A percentile compares a stretch with the other conserved stretches of the same genome.
These are phyloP conservation scores for Asparagopsis taxiformis DNA, from an alignment of 31 red algal species.

Conservation along the genomic window DNA sequence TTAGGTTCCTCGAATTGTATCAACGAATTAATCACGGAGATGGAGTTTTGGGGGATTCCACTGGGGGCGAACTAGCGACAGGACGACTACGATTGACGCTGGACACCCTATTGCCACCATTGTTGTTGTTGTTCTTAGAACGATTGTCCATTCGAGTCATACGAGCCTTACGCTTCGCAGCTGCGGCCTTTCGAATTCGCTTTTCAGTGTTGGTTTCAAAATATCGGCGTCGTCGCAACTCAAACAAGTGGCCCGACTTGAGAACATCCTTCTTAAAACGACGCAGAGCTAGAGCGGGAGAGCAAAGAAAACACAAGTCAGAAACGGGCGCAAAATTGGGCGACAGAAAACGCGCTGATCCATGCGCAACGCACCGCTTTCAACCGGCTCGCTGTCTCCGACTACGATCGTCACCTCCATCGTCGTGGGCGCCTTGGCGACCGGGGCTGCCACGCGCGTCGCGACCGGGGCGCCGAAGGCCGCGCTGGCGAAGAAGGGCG, in stretches of 20 bases:
- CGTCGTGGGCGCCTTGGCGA: neutral
- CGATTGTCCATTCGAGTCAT: constrained; percentile 37
- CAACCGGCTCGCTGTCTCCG: constrained; percentile 79
- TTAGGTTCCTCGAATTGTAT: too few species aligned
- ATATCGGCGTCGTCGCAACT: constrained; percentile 80
- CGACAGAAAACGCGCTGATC: too few species aligned
- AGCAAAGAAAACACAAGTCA: neutral
- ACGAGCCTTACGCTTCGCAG: constrained; percentile 63
- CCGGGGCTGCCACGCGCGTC: constrained; percentile 9
- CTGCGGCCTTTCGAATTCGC: constrained; percentile 80
- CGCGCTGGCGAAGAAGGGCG: constrained; percentile 61
- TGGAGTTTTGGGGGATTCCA: too few species aligned
- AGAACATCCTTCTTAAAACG: constrained; percentile 90
- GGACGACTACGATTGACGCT: too few species aligned
- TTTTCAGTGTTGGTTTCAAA: constrained; percentile 95
- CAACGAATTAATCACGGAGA: too few species aligned
- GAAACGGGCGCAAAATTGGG: too few species aligned
- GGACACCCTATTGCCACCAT: too few species aligned
- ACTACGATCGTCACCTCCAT: constrained; percentile 87
- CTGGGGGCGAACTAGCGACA: too few species aligned
- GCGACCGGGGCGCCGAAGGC: constrained; percentile 59
- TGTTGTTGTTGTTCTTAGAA: constrained; percentile 5
- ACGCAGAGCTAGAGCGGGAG: constrained; percentile 45
- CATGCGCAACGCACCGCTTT: constrained; percentile 48
- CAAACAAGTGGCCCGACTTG: constrained; percentile 83